A percentile compares a stretch with the other conserved stretches of the same genome.
phyloP scores from a whole-genome alignment of 179 eudicot species.

The Patellifolia procumbens region DNA sequence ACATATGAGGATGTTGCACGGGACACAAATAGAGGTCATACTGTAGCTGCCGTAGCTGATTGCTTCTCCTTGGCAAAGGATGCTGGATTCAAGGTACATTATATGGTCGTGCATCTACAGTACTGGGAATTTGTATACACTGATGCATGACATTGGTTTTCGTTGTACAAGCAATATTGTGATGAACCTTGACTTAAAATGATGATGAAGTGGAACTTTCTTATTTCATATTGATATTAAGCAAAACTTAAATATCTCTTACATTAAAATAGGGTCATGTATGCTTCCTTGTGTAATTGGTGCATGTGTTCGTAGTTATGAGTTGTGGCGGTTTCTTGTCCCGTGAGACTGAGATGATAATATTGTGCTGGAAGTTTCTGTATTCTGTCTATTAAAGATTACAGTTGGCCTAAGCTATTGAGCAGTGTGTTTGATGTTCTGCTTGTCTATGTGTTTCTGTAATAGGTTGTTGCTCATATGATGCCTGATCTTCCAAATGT shows the following conservation, averaged over 20 bases:
- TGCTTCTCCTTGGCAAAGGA: slow-evolving; percentile 98
- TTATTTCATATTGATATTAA: slow-evolving; percentile 3
- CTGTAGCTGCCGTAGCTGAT: slow-evolving; percentile 99
- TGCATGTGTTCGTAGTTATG: not conserved
- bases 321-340: not conserved
- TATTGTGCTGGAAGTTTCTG: not conserved
- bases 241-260: not conserved
- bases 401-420: not conserved
- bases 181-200: not conserved
- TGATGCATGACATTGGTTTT: not conserved
- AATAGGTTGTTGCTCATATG: slow-evolving; percentile 99
- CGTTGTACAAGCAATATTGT: not conserved
- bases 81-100: slow-evolving; percentile 93
- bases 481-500: slow-evolving; percentile 99
- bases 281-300: slow-evolving; percentile 7
- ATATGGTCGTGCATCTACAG: not conserved
- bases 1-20: slow-evolving; percentile 99
- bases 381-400: not conserved
- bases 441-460: slow-evolving; percentile 17
- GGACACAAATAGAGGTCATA: slow-evolving; percentile 97
- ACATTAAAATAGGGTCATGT: not conserved
- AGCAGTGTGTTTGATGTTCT: not conserved
- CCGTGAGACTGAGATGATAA: not conserved
- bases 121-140: not conserved
- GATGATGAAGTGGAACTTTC: not conserved